Evolutionary conservation across 768 basidiomycete genomes (phyloP), one percentile per base, ranked within the genome.

Genomic region (Tricholoma hemisulphureum): DNA sequence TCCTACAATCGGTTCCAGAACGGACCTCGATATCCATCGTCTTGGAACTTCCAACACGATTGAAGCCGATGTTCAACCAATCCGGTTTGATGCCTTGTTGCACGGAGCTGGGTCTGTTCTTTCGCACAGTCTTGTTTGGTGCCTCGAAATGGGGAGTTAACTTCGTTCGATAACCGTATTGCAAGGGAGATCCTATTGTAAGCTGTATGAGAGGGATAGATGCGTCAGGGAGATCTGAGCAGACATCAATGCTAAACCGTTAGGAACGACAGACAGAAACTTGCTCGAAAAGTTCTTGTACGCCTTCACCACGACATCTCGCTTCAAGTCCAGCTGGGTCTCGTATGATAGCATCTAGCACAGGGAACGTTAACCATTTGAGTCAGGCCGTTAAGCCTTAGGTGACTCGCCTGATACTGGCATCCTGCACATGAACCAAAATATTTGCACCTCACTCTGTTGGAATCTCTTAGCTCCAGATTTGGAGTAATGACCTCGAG

Each of bases 111-210:
- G 67, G 49, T 53, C 66, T 62, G 43, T 66, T 61, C 28, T 69
- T 68, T 55, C 65, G 68, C 0, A 66, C 65, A 14, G 63, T 67
- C 60, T 79, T 84, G 1, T 83, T 81, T 0, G 93, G 87, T 0
- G 86, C 82, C 21, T 95, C 91, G 60, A 98, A 98, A 69, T 99
- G 97, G 0, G 97, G 97, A 0, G 97, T 98, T 53, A 99, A 87
- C 75, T 99, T 99, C 2, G 97, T 99, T 29, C 96, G 85, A 70
- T 99, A 99, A 52, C 81, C 84, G 69, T 96, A 98, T 54, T 95
- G 86, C 50, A 91, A 77, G 0, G 96, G 97, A 0, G 92, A 94
- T n/a, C 85, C 82, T 6, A 94, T 85, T 0, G 95, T 97, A 0
- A 85, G 73, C 35, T 81, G 79, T 18, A 94, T 85, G 0, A 70